Evolutionary conservation across 208 protist genomes (phyloP).

Genomic region (Leishmania lainsoni): DNA sequence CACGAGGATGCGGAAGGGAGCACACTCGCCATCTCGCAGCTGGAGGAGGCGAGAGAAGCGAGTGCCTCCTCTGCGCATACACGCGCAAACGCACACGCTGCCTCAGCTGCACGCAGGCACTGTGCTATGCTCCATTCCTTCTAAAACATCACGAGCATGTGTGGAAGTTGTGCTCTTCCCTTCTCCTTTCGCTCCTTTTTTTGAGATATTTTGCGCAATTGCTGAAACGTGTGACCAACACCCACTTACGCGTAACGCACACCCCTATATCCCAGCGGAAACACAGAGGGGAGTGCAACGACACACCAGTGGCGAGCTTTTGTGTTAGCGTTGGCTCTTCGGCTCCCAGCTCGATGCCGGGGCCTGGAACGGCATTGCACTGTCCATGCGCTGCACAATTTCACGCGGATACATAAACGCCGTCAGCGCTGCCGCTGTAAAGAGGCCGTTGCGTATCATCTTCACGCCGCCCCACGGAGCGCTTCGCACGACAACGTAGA

Average conservation of each 20-base stretch:
- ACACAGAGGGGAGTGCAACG: neutral
- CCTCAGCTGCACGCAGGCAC: neutral
- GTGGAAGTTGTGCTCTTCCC: neutral
- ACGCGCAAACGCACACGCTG: neutral
- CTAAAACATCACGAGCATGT: neutral
- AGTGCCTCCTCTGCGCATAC: neutral
- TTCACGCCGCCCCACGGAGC: slow-evolving; percentile 54
- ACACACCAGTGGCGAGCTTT: neutral
- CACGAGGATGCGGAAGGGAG: neutral
- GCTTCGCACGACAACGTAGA: slow-evolving; percentile 64
- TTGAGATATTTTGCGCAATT: neutral
- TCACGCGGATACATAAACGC: slow-evolving; percentile 67
- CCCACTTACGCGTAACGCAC: too few species aligned
- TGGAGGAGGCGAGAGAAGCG: neutral
- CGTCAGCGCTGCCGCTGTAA: slow-evolving; percentile 43
- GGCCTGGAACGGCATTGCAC: slow-evolving; percentile 43
- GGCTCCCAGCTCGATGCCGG: slow-evolving; percentile 1
- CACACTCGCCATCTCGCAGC: neutral
- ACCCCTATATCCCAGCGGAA: neutral
- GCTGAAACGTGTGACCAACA: neutral
- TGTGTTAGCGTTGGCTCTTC: neutral
- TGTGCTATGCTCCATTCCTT: neutral
- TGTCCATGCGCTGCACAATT: slow-evolving; percentile 42
- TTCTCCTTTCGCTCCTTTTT: neutral
- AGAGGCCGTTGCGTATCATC: slow-evolving; percentile 65